Evolutionary conservation across 306 rosid genomes (phyloP).

Genomic region (Pueraria montana): DNA sequence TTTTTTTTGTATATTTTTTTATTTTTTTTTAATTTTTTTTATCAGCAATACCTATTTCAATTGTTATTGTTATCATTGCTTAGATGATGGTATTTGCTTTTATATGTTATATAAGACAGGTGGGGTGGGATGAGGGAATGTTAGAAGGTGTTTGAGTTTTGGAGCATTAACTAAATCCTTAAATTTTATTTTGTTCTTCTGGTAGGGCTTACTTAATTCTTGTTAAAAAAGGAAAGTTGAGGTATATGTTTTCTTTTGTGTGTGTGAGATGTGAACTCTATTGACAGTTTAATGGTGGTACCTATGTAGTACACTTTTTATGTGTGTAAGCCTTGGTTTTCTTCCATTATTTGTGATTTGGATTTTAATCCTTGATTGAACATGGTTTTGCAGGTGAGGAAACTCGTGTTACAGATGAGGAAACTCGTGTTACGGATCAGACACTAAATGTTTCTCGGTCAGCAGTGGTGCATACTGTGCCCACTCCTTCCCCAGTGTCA

Average conservation of each 20-base stretch:
- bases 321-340: slow-evolving; percentile 1
- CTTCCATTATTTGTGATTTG: not conserved
- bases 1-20: no score
- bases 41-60: no score
- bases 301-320: not conserved
- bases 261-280: slow-evolving; percentile 16
- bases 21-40: no score
- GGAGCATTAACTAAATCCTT: slow-evolving; percentile 24
- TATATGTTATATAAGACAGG: no score
- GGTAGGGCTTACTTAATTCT: slow-evolving; percentile 9
- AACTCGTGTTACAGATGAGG: slow-evolving; percentile 50
- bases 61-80: not conserved
- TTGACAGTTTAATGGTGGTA: slow-evolving; percentile 25
- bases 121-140: not conserved
- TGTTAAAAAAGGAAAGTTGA: slow-evolving; percentile 26
- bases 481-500: slow-evolving; percentile 46
- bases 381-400: slow-evolving; percentile 55
- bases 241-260: not conserved
- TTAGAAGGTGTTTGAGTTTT: slow-evolving; percentile 1
- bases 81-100: not conserved
- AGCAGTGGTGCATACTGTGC: slow-evolving; percentile 32
- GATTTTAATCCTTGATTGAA: slow-evolving; percentile 33
- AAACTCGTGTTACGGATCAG: slow-evolving; percentile 50
- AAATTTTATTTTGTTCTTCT: slow-evolving; percentile 20
- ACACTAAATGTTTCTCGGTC: slow-evolving; percentile 57